A percentile compares a stretch with the other conserved stretches of the same genome.
These are phyloP conservation scores for Ilex aquifolium DNA, from an alignment of 257 asterid genomes.

Conservation along the genomic window DNA sequence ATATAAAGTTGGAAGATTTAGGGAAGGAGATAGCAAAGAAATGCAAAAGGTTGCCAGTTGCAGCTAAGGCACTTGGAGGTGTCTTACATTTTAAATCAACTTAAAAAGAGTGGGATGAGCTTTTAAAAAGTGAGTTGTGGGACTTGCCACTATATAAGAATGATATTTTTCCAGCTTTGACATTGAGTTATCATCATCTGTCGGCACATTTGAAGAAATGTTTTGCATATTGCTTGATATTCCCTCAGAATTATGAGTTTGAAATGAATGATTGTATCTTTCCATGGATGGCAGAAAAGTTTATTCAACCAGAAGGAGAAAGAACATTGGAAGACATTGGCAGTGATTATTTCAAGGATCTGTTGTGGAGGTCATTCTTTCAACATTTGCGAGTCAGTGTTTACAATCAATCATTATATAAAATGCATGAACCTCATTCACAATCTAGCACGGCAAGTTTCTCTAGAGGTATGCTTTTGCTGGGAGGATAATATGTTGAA, in stretches of 20 bases:
- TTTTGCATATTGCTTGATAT: conserved; percentile 36
- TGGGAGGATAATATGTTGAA: conserved; percentile 1
- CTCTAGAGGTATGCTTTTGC: conserved; percentile 14
- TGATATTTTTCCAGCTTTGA: conserved; percentile 22
- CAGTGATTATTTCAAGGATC: conserved; percentile 23
- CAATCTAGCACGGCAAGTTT: conserved; percentile 23
- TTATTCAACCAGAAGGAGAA: conserved; percentile 20
- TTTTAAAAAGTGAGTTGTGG: conserved; percentile 29
- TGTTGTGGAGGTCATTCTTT: conserved; percentile 31
- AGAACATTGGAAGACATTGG: conserved; percentile 27
- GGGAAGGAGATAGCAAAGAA: conserved; percentile 28
- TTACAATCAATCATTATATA: conserved; percentile 4
- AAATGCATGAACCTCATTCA: conserved; percentile 36
- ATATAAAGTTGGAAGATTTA: conserved; percentile 10
- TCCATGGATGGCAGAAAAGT: conserved; percentile 37
- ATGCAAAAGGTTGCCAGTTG: conserved; percentile 35
- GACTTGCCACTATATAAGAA: conserved; percentile 19
- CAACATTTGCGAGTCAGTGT: not conserved
- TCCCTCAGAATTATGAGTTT: conserved; percentile 24
- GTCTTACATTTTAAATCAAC: conserved; percentile 18
- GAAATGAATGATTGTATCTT: conserved; percentile 20
- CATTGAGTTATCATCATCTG: conserved; percentile 31
- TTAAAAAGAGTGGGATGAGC: conserved; percentile 21
- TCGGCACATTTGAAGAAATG: conserved; percentile 27
- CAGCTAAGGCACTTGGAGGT: conserved; percentile 29